These are phyloP conservation scores for Stipa capillata DNA, from an alignment of 176 grass and related monocot genomes.

Conservation along the genomic window DNA sequence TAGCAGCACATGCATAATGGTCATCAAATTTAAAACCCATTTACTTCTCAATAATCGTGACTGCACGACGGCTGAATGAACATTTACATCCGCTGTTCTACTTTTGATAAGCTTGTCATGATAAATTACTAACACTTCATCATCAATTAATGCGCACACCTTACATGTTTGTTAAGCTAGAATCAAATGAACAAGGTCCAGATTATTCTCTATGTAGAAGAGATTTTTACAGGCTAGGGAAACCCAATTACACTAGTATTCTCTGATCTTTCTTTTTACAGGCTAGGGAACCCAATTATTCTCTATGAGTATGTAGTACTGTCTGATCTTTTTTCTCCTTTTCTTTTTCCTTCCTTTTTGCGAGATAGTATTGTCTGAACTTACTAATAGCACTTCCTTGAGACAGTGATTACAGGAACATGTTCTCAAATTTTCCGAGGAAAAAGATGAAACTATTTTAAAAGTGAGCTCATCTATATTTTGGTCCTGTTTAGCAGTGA, in stretches of 20 bases:
- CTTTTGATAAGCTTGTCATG: background rate
- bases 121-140: background rate
- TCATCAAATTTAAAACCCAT: background rate
- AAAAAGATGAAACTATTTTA: too few species aligned
- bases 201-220: background rate
- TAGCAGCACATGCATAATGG: background rate
- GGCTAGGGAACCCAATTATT: background rate
- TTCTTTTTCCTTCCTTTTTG: too few species aligned
- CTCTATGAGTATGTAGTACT: background rate
- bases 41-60: background rate
- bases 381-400: background rate
- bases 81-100: background rate
- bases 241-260: background rate
- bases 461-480: too few species aligned
- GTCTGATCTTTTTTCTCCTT: too few species aligned
- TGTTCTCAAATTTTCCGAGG: background rate
- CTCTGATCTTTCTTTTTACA: too few species aligned
- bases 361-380: too few species aligned
- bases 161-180: background rate
- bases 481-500: too few species aligned
- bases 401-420: background rate
- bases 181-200: background rate
- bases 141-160: background rate
- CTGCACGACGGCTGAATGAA: background rate
- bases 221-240: background rate